Evolutionary conservation across 2,329 filamentous ascomycete genomes (phyloP), one percentile per base, ranked within the genome.

Genomic region (Exophiala aquamarina): DNA sequence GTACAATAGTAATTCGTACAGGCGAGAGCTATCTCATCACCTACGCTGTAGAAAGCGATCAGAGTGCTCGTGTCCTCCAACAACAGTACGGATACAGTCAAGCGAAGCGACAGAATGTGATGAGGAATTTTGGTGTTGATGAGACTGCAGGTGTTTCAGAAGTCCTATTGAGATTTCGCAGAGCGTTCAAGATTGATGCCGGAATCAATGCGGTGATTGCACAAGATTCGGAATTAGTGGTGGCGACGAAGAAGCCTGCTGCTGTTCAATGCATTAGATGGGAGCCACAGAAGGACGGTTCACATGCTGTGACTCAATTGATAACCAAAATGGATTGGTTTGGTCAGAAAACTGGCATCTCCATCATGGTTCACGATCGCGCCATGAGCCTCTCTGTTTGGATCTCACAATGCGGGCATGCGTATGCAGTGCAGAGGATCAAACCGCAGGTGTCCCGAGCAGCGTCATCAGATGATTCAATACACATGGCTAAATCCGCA

Each of bases 101-200:
- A 32, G 63, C 65, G 13, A 70, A 71, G 33, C 70, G 72, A 38
- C 71, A 75, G 44, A 71, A 73, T 52, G 54, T 70, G 17, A 63
- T 67, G 28, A 66, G 64, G 33, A 66, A 70, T 23, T 82, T 86
- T 67, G 88, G 88, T 0, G 82, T 87, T 2, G 91, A 91, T 26
- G 93, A 96, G 66, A 87, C 87, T 8, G 79, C 79, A 39, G 89
- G 89, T 3, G 84, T 95, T 41, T 81, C 83, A 43, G 93, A 98
- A 68, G 82, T 95, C 46, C 95, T 86, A 60, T 78, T 98, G 39
- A 86, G 89, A 9, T 98, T 98, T 68, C 82, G 92, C 47, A 95
- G 96, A 87, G 92, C 95, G 11, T 97, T 98, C 63, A 94, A 95
- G 65, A 89, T 98, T 14, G 93, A 98, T 68, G 93, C 93, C 2